A percentile compares a stretch with the other conserved stretches of the same genome.
Conservation (phyloP, 2,329 filamentous ascomycete species). For the Phymatotrichopsis omnivora region DNA sequence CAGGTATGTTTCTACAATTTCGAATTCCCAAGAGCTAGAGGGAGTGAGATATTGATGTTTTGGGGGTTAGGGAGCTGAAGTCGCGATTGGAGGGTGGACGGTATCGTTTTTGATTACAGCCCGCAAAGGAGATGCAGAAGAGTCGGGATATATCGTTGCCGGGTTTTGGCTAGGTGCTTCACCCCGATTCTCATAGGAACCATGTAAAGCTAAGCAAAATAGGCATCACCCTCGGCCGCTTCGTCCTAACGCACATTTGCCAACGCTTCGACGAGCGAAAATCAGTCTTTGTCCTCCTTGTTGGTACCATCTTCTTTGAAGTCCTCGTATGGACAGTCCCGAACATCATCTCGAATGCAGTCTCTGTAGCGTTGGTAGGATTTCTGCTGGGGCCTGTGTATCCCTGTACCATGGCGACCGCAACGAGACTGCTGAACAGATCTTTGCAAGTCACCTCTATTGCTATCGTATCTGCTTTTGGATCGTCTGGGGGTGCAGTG, state of each 20-base stretch:
- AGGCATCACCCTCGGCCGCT: slow-evolving; percentile 67
- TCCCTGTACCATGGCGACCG: slow-evolving; percentile 58
- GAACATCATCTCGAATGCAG: slow-evolving; percentile 60
- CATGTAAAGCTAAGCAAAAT: not conserved
- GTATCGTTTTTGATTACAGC: slow-evolving; percentile 71
- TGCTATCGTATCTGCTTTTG: slow-evolving; percentile 59
- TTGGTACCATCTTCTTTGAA: slow-evolving; percentile 56
- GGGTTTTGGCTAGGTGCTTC: slow-evolving; percentile 48
- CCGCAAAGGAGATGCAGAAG: slow-evolving; percentile 56
- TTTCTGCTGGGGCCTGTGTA: slow-evolving; percentile 70
- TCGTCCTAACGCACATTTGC: slow-evolving; percentile 57
- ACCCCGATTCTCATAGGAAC: not conserved
- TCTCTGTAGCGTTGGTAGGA: slow-evolving; percentile 58
- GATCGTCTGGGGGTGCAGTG: slow-evolving; percentile 56
- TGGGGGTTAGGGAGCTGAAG: slow-evolving; percentile 78
- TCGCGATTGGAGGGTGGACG: slow-evolving; percentile 76
- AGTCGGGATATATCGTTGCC: slow-evolving; percentile 70
- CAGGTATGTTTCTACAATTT: slow-evolving; percentile 9
- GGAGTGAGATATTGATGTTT: not conserved
- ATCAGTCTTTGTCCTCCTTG: slow-evolving; percentile 54
- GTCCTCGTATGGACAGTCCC: slow-evolving; percentile 70
- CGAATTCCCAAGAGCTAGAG: too few species aligned
- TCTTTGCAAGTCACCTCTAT: slow-evolving; percentile 53
- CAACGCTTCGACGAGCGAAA: slow-evolving; percentile 58
- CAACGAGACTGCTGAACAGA: slow-evolving; percentile 50